Conservation (phyloP, 2,329 filamentous ascomycete species). For the Thielaviopsis populi region DNA sequence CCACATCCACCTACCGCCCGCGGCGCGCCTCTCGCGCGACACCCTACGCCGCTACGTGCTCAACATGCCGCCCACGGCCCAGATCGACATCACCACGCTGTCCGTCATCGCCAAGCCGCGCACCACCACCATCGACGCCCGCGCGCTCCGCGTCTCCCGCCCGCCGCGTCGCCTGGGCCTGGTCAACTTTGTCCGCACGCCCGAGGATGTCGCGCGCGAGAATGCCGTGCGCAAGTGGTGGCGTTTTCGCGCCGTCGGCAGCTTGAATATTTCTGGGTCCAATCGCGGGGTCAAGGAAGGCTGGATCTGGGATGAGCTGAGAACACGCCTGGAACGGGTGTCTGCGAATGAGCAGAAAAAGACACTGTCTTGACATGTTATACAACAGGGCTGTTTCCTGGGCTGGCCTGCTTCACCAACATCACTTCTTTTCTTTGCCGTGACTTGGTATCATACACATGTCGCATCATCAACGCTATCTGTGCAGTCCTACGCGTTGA, state of each 20-base stretch:
- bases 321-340: conserved; percentile 22
- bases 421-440: too few relatives aligned
- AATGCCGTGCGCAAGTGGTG: conserved; percentile 27
- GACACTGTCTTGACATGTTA: not conserved
- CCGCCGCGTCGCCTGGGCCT: conserved; percentile 25
- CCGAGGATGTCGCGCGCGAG: conserved; percentile 23
- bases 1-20: conserved; percentile 51
- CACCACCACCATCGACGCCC: conserved; percentile 29
- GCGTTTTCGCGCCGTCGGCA: conserved; percentile 27
- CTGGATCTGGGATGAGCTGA: conserved; percentile 30
- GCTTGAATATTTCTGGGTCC: conserved; percentile 26
- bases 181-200: conserved; percentile 27
- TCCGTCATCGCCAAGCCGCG: conserved; percentile 40
- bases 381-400: too few relatives aligned
- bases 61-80: conserved; percentile 30
- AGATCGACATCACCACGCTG: conserved; percentile 40
- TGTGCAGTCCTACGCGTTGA: not conserved
- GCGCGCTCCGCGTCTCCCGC: conserved; percentile 24
- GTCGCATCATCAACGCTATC: too few relatives aligned
- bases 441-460: too few relatives aligned
- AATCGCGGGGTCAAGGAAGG: conserved; percentile 20
- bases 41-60: conserved; percentile 38
- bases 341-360: conserved; percentile 9
- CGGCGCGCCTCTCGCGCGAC: conserved; percentile 45
- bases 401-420: too few relatives aligned